Evolutionary conservation across 2,329 filamentous ascomycete species (phyloP).

Genomic region (Fusarium sp.): DNA sequence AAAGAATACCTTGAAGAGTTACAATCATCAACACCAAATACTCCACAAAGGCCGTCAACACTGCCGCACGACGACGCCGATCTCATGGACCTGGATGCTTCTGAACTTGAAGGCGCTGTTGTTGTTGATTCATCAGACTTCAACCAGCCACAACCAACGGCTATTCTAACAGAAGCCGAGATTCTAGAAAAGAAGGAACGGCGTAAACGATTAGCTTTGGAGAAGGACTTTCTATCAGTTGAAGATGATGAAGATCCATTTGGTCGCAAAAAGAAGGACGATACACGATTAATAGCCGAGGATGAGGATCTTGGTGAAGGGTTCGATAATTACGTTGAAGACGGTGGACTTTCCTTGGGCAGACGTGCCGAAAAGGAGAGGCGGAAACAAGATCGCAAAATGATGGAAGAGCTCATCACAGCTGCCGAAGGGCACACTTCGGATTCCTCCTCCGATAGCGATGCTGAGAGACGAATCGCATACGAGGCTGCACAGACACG

Average conservation of each 20-base stretch:
- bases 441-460: conserved; percentile 74
- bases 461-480: conserved; percentile 77
- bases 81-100: conserved; percentile 66
- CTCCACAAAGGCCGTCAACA: conserved; percentile 71
- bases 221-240: conserved; percentile 73
- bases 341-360: conserved; percentile 81
- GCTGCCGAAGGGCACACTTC: conserved; percentile 76
- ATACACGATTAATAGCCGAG: conserved; percentile 80
- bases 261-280: conserved; percentile 66
- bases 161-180: conserved; percentile 83
- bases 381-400: conserved; percentile 70
- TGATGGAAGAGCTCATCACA: conserved; percentile 86
- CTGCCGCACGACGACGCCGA: conserved; percentile 57
- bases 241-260: conserved; percentile 63
- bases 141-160: conserved; percentile 48
- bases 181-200: conserved; percentile 92
- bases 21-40: conserved; percentile 84
- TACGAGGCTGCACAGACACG: conserved; percentile 90
- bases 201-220: conserved; percentile 79
- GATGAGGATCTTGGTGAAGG: conserved; percentile 95
- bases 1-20: conserved; percentile 88
- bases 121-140: conserved; percentile 65
- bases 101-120: conserved; percentile 70
- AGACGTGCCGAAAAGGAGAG: conserved; percentile 81
- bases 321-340: conserved; percentile 90